phyloP scores from a whole-genome alignment of 495 filamentous ascomycete genomes.

The Oidiodendron maius region DNA sequence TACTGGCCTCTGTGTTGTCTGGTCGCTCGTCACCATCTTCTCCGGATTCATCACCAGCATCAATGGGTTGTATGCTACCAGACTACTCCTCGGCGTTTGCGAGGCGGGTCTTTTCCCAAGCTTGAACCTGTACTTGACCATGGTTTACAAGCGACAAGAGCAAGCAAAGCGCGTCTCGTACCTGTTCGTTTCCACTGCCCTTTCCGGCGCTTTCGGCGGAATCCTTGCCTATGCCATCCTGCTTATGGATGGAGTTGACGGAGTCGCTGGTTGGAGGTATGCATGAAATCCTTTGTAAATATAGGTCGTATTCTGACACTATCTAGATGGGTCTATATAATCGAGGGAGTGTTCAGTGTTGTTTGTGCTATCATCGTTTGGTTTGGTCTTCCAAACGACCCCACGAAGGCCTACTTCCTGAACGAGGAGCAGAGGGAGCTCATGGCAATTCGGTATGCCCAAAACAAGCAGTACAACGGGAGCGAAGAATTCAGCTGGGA shows the following conservation, averaged over 20 bases:
- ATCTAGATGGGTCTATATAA: constrained; percentile 50
- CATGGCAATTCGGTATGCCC: constrained; percentile 27
- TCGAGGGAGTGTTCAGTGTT: constrained; percentile 49
- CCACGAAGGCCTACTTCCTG: constrained; percentile 39
- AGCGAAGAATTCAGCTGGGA: constrained; percentile 46
- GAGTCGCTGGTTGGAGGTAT: constrained; percentile 45
- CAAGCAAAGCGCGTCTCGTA: constrained; percentile 70
- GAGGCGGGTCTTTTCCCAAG: constrained; percentile 71
- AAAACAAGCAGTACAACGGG: constrained; percentile 11
- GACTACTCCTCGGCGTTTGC: constrained; percentile 55
- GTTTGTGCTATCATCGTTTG: constrained; percentile 37
- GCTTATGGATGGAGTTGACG: constrained; percentile 49
- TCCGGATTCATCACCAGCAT: constrained; percentile 60
- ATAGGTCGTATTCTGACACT: no score
- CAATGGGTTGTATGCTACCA: constrained; percentile 45
- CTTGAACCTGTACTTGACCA: constrained; percentile 61
- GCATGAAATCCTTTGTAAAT: no score
- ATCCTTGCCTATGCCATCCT: constrained; percentile 66
- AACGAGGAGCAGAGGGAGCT: constrained; percentile 43
- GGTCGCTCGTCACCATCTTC: constrained; percentile 68
- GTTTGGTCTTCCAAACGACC: constrained; percentile 48
- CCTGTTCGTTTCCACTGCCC: constrained; percentile 69
- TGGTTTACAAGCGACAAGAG: constrained; percentile 71
- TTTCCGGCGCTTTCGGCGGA: constrained; percentile 72
- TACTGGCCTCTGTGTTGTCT: constrained; percentile 54